Evolutionary conservation across 306 rosid genomes (phyloP), one percentile per base, ranked within the genome.

Genomic region (Dalbergia cochinchinensis): DNA sequence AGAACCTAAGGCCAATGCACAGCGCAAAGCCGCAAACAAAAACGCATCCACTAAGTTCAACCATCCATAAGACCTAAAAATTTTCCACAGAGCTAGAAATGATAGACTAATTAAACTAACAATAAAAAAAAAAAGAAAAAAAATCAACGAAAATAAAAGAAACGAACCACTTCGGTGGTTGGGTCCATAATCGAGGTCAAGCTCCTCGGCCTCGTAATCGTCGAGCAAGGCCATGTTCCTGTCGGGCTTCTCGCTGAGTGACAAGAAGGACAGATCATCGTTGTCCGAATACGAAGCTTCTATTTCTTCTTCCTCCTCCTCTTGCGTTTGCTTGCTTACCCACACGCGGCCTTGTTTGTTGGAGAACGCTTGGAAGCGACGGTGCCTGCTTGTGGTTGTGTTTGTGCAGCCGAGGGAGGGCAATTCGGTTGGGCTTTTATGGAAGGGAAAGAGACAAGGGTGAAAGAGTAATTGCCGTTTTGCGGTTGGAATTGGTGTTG

Each of bases 191-290:
- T 67, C 75, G 19, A 71, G 78, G 22, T 82, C 87, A 54, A 90
- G 91, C 86, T 95, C 99, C 70, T 91, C 98, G 11, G 90, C 51
- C 74, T 95, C 98, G 65, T 90, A 89, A 22, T 95, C 94, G 78
- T 95, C 99, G 1, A 89, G 92, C 83, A 93, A 64, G 8, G 88
- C 84, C 80, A 87, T 51, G 78, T 88, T 95, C 62, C 99, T 65
- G 81, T 95, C 93, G 0, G 99, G 99, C 74, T 95, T 95, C 66
- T 42, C 88, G 59, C 86, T 95, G 64, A 93, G 92, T 62, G 99
- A 95, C 89, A 95, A 82, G 47, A 90, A 83, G 5, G 98, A 84
- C 3, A 82, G 71, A 35, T 90, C 97, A 15, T 90, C 97, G 14
- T 90, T 95, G 13, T 92, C 97, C 11, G 82, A 87, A 81, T 53